Evolutionary conservation across 2,329 filamentous ascomycete genomes (phyloP).

Genomic region (Aspergillus sp.): DNA sequence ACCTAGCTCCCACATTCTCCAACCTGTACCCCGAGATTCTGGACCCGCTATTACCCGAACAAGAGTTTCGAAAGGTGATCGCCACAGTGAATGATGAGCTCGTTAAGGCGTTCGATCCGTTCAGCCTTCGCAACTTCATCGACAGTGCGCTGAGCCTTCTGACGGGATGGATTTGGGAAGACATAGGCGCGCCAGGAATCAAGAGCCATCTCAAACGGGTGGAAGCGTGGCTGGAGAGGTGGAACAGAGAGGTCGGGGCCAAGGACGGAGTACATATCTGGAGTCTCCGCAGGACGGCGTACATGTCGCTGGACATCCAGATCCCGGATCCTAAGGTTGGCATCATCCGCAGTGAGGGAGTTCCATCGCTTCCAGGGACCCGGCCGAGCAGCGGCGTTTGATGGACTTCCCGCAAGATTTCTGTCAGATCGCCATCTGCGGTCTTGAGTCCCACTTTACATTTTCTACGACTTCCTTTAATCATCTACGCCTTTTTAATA

Average conservation of each 20-base stretch:
- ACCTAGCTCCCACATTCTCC: constrained; percentile 88
- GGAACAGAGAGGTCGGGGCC: constrained; percentile 70
- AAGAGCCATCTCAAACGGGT: constrained; percentile 71
- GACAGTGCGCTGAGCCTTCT: constrained; percentile 77
- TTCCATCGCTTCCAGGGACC: constrained; percentile 35
- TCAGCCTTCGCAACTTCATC: constrained; percentile 71
- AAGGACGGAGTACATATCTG: constrained; percentile 71
- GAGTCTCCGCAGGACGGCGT: constrained; percentile 77
- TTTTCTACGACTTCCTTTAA: constrained; percentile 23
- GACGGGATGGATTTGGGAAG: constrained; percentile 95
- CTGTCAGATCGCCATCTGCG: neutral
- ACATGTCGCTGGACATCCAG: constrained; percentile 66
- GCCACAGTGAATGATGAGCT: constrained; percentile 79
- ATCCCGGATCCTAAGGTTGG: constrained; percentile 54
- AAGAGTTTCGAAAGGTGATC: constrained; percentile 80
- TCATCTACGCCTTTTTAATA: constrained; percentile 1
- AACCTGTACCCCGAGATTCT: constrained; percentile 96
- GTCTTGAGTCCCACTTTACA: neutral
- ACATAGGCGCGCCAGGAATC: constrained; percentile 73
- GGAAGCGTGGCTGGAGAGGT: constrained; percentile 80
- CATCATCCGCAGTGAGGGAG: constrained; percentile 42
- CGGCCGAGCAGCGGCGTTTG: constrained; percentile 35
- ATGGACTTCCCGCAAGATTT: neutral
- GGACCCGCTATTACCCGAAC: constrained; percentile 80
- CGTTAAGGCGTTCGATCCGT: constrained; percentile 77